Percentiles rank a stretch among this genome's conserved stretches.
These are phyloP conservation scores for Dothistroma septosporum DNA, from an alignment of 2,329 filamentous ascomycete genomes.

Conservation along the genomic window DNA sequence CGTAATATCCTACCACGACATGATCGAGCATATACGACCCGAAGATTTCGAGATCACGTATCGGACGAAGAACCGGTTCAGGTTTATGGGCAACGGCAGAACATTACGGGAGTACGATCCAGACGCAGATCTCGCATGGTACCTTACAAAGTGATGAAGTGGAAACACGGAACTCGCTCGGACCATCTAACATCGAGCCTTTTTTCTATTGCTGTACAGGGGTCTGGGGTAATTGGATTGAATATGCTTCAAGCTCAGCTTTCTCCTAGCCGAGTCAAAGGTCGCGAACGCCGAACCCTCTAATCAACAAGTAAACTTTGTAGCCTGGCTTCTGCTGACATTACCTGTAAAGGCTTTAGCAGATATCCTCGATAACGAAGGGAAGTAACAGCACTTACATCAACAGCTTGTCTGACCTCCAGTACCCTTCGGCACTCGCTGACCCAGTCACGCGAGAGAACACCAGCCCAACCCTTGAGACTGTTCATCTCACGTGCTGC, in stretches of 20 bases:
- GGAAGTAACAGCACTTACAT: constrained; percentile 59
- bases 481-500: constrained; percentile 94
- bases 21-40: constrained; percentile 39
- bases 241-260: constrained; percentile 17
- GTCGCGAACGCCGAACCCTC: not conserved
- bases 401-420: constrained; percentile 92
- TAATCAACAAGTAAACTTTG: constrained; percentile 83
- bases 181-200: not conserved
- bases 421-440: constrained; percentile 84
- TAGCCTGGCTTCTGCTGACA: constrained; percentile 82
- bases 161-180: not conserved
- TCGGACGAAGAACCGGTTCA: constrained; percentile 42
- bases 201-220: constrained; percentile 21
- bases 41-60: constrained; percentile 51
- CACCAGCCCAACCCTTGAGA: constrained; percentile 90
- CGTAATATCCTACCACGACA: constrained; percentile 28
- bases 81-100: constrained; percentile 50
- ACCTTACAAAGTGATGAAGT: constrained; percentile 21
- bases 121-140: constrained; percentile 25
- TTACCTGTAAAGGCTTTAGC: constrained; percentile 55
- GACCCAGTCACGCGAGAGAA: constrained; percentile 90
- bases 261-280: not conserved
- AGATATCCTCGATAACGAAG: not conserved
- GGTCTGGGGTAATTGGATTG: constrained; percentile 3
- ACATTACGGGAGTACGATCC: constrained; percentile 33